A percentile compares a stretch with the other conserved stretches of the same genome.
Conservation (phyloP, 176 grass and related monocot genomes). For the Cocos nucifera region DNA sequence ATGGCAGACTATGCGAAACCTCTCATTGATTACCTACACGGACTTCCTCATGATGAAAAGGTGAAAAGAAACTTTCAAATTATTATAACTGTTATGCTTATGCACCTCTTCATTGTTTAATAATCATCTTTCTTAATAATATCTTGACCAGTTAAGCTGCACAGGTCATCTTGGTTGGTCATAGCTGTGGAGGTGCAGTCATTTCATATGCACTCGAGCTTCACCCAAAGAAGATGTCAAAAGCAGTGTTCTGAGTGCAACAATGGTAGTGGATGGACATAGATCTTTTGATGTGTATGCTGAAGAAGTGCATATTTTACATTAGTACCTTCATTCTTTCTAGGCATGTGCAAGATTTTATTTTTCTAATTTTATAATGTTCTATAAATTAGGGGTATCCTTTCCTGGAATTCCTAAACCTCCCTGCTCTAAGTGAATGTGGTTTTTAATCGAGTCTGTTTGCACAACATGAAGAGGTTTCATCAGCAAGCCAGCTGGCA, state of each 20-base stretch:
- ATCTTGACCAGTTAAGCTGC: neutral
- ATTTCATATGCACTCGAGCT: constrained; percentile 68
- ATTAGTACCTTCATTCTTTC: neutral
- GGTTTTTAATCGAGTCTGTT: too few relatives aligned
- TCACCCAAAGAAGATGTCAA: constrained; percentile 71
- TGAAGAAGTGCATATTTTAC: constrained; percentile 34
- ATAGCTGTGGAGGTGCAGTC: constrained; percentile 93
- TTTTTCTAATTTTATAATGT: constrained; percentile 5
- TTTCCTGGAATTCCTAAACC: too few relatives aligned
- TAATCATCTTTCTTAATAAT: too few relatives aligned
- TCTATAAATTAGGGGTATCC: too few relatives aligned
- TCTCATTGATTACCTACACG: constrained; percentile 63
- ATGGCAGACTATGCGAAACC: constrained; percentile 81
- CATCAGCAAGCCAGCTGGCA: too few relatives aligned
- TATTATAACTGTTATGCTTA: too few relatives aligned
- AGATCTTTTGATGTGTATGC: constrained; percentile 76
- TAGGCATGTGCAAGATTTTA: neutral
- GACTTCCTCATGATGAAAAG: constrained; percentile 37
- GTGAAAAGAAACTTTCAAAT: constrained; percentile 25
- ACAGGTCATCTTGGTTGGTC: constrained; percentile 89
- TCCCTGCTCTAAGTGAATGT: too few relatives aligned
- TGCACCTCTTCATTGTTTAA: too few relatives aligned
- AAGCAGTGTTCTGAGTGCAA: constrained; percentile 76
- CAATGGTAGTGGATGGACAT: constrained; percentile 93
- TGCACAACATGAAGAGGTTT: too few relatives aligned